A percentile compares a stretch with the other conserved stretches of the same genome.
phyloP scores from a whole-genome alignment of 1,284 basidiomycete genomes.

The Ustilago trichophora region DNA sequence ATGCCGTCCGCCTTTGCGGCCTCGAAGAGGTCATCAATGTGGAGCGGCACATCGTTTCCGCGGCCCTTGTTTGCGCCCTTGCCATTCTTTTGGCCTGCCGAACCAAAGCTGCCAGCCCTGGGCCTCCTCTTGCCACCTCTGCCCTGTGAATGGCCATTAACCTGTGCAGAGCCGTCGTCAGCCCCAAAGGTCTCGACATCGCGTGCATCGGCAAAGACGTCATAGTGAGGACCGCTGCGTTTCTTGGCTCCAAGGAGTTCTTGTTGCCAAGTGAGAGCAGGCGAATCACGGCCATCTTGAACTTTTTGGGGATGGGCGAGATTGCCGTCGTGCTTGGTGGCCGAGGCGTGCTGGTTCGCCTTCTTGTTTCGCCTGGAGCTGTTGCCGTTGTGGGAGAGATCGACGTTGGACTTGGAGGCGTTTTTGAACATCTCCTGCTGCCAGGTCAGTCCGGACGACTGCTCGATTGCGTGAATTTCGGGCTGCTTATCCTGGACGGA shows the following conservation, averaged over 20 bases:
- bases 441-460: slow-evolving; percentile 46
- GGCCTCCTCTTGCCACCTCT: slow-evolving; percentile 29
- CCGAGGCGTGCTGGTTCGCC: background rate
- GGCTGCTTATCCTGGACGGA: slow-evolving; percentile 10
- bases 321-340: slow-evolving; percentile 42
- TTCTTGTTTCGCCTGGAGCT: slow-evolving; percentile 29
- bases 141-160: slow-evolving; percentile 9
- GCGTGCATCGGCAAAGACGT: slow-evolving; percentile 56
- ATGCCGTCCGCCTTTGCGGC: slow-evolving; percentile 18
- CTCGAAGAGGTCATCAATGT: slow-evolving; percentile 49
- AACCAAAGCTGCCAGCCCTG: slow-evolving; percentile 43
- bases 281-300: slow-evolving; percentile 39
- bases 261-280: slow-evolving; percentile 57
- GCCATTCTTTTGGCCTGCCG: slow-evolving; percentile 22
- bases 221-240: slow-evolving; percentile 47
- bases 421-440: slow-evolving; percentile 51
- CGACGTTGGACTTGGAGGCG: slow-evolving; percentile 19
- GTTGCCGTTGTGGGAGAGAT: slow-evolving; percentile 21
- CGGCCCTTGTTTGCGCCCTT: slow-evolving; percentile 22
- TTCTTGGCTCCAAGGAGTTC: slow-evolving; percentile 49
- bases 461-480: slow-evolving; percentile 4
- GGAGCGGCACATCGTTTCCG: slow-evolving; percentile 31
- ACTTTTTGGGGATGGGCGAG: slow-evolving; percentile 41
- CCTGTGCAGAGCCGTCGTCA: slow-evolving; percentile 8
- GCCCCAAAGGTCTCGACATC: slow-evolving; percentile 55